Base-by-base conservation (phyloP, 1,139 yeast genomes). In the Sugiyamaella neomexicana region DNA sequence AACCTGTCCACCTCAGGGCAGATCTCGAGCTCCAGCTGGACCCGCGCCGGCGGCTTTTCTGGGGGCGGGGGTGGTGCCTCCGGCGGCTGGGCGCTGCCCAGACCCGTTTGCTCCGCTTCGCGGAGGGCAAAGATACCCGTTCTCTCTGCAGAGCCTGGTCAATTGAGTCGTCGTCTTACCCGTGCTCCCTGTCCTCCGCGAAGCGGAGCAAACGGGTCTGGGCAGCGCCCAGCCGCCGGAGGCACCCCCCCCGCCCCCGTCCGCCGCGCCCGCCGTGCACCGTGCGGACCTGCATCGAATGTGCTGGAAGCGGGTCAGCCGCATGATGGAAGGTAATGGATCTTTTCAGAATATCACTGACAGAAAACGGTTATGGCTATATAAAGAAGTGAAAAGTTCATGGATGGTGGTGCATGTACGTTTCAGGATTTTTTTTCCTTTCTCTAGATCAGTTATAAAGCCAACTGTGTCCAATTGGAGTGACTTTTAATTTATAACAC, bases 311-410 rank as follows among this genome's bases (percentile, higher is more conserved):
- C 17, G 27, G 38, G 49, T 40, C 43, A 25, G 12, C 37, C 32
- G 23, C 45, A 48, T 43, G 40, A 53, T 53, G 48, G 55, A 53
- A 53, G 52, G 52, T 45, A 37, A 53, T 53, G 52, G 55, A 53
- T 53, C 52, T 48, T 53, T 53, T 53, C 51, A 47, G 51, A 47
- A 47, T 29, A 29, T 31, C 29, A 39, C 51, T 32, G 17, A 23
- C 42, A 13, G 23, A 46, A 46, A 34, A 46, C 37, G n/a, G 29
- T 29, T 25, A 47, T 47, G 45, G 31, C 43, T 47, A 47, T 47
- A 47, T 47, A 47, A 47, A 39, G 51, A 39, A 39, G 44, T 39
- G 51, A 46, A 47, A 39, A 46, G 41, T 46, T 46, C 50, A n/a
- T 9, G 20, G 25, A 10, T 13, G 15, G 23, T 23, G 5, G 17